Percentiles rank a stretch among this genome's conserved stretches.
These are phyloP conservation scores for Lagenidium giganteum DNA, from an alignment of 352 stramenopile species.

Conservation along the genomic window DNA sequence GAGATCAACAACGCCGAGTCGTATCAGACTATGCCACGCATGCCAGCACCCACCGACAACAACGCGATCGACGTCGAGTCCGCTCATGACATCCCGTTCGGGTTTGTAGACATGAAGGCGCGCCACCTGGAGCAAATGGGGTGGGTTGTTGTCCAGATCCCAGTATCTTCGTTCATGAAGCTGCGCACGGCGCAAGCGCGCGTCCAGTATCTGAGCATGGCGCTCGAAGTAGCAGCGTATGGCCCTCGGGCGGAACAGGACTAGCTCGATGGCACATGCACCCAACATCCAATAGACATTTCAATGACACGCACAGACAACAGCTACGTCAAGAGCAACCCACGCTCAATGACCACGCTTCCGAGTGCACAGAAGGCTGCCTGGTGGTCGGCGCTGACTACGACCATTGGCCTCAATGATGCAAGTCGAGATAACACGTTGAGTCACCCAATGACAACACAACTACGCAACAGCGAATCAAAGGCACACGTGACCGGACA, in stretches of 20 bases:
- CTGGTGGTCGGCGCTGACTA: too few relatives aligned
- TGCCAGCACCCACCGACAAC: neutral
- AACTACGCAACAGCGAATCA: too few relatives aligned
- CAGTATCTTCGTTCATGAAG: conserved; percentile 45
- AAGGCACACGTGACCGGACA: too few relatives aligned
- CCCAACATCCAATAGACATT: conserved; percentile 11
- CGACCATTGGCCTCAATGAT: too few relatives aligned
- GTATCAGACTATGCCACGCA: conserved; percentile 34
- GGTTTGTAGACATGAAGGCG: conserved; percentile 57
- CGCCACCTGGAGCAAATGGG: conserved; percentile 54
- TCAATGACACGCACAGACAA: neutral
- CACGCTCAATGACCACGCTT: too few relatives aligned
- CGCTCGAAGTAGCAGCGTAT: conserved; percentile 60
- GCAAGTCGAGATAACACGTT: too few relatives aligned
- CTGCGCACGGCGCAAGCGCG: conserved; percentile 41
- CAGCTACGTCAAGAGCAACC: too few relatives aligned
- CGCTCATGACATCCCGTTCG: conserved; percentile 41
- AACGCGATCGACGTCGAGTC: neutral
- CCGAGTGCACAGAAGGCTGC: too few relatives aligned
- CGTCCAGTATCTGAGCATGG: conserved; percentile 53
- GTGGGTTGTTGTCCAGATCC: conserved; percentile 68
- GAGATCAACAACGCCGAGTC: conserved; percentile 53
- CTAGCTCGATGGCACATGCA: too few relatives aligned
- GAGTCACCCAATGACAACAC: too few relatives aligned
- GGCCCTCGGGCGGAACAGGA: too few relatives aligned